phyloP scores from a whole-genome alignment of 1,139 yeast genomes.

The Debaryomyces sp. region DNA sequence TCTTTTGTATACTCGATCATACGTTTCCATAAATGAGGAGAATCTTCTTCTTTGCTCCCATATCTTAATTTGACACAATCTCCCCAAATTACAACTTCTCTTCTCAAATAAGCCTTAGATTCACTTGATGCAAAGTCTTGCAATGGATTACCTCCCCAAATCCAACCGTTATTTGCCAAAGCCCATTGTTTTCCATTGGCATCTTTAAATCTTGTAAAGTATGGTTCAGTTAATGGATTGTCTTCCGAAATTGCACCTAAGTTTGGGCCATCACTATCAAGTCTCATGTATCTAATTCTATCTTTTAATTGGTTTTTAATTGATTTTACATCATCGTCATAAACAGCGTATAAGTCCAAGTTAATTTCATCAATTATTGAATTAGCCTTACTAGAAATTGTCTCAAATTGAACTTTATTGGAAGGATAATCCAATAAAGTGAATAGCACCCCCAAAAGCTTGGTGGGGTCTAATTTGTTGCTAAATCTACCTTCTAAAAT shows the following conservation, averaged over 20 bases:
- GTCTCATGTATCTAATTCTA: constrained; percentile 72
- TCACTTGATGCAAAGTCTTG: constrained; percentile 86
- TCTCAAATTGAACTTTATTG: constrained; percentile 29
- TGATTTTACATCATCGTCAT: constrained; percentile 69
- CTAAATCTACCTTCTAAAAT: constrained; percentile 45
- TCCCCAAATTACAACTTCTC: constrained; percentile 97
- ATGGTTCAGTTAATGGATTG: constrained; percentile 77
- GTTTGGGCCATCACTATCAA: constrained; percentile 80
- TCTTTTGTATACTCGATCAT: constrained; percentile 77
- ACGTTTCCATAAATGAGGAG: constrained; percentile 87
- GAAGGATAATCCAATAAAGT: constrained; percentile 40
- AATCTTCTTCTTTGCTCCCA: constrained; percentile 74
- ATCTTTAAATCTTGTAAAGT: constrained; percentile 72
- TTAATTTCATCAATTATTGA: constrained; percentile 77
- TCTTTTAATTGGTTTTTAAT: constrained; percentile 72
- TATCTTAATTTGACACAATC: constrained; percentile 94
- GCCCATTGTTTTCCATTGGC: constrained; percentile 62
- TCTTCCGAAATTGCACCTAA: constrained; percentile 61
- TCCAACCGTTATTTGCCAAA: constrained; percentile 96
- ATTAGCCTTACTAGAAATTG: constrained; percentile 44
- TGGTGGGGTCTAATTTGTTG: constrained; percentile 54
- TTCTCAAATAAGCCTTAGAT: constrained; percentile 79
- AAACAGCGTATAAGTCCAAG: constrained; percentile 68
- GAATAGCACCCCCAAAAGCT: constrained; percentile 50
- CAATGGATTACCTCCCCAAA: constrained; percentile 95